Base-by-base conservation (phyloP, 257 asterid genomes). In the Cinchona pubescens region DNA sequence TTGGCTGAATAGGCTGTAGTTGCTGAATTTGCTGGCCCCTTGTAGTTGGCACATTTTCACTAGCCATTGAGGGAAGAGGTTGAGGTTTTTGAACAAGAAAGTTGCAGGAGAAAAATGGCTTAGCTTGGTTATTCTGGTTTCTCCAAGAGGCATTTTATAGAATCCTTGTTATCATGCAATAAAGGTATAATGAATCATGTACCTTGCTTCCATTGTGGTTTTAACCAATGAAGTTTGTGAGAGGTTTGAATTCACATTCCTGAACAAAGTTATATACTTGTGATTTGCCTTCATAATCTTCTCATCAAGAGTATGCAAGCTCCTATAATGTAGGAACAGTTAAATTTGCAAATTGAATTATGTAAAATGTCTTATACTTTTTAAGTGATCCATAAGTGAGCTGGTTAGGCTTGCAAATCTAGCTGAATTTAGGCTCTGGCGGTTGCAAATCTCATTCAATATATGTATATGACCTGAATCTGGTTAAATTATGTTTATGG, bases 181-280 rank as follows among this genome's bases (percentile, higher is more conserved):
- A 86, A 90, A 86, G 69, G 49, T 91, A n/a, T n/a, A n/a, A n/a
- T n/a, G n/a, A n/a, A n/a, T n/a, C n/a, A n/a, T n/a, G n/a, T n/a
- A n/a, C n/a, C n/a, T n/a, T 91, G 88, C 97, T 91, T 91, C 79
- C 30, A 51, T 48, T 80, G 71, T 67, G 82, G 87, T 78, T 86
- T n/a, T 13, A 12, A 43, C 59, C 60, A 46, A 42, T 62, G 84
- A 67, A 75, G 85, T 81, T 59, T 60, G 13, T 46, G 40, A 66
- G 79, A 72, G 83, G 84, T 84, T 85, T 83, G 90, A 86, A 89
- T 91, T 76, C 75, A 29, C 13, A 61, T 60, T 2, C 30, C 9
- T 37, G 13, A 5, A 8, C 18, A 8, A 11, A 46, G 51, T 75
- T 0, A 37, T 67, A 13, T 42, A 45, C 5, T 12, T 51, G 35